A percentile compares a stretch with the other conserved stretches of the same genome.
phyloP scores from a whole-genome alignment of 1,284 basidiomycete species.

The Austroboletus novae-zelandiae region DNA sequence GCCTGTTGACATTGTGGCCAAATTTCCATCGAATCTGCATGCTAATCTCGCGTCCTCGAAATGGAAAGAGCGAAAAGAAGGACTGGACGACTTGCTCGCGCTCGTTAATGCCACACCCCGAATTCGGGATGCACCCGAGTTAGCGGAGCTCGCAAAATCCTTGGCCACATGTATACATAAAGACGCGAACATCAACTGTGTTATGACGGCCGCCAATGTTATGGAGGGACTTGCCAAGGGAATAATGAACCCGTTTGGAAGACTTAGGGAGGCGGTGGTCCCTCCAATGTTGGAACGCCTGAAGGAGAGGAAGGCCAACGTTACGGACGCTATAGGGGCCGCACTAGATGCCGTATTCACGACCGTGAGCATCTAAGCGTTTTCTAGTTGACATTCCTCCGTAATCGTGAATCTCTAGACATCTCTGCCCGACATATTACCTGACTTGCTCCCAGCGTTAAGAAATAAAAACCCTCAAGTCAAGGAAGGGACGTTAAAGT shows the following conservation, averaged over 20 bases:
- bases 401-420: conserved; percentile 49
- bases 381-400: not conserved
- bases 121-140: conserved; percentile 75
- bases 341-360: conserved; percentile 90
- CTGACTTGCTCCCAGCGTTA: conserved; percentile 78
- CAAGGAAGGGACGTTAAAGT: conserved; percentile 91
- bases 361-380: conserved; percentile 54
- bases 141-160: conserved; percentile 73
- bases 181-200: conserved; percentile 96
- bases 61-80: conserved; percentile 98
- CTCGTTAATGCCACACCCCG: conserved; percentile 73
- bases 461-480: conserved; percentile 97
- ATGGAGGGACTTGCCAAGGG: conserved; percentile 87
- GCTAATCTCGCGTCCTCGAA: conserved; percentile 83
- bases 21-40: conserved; percentile 75
- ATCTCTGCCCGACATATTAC: conserved; percentile 78
- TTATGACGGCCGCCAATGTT: conserved; percentile 85
- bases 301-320: conserved; percentile 92
- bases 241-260: conserved; percentile 72
- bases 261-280: conserved; percentile 74
- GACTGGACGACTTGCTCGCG: conserved; percentile 79
- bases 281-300: conserved; percentile 84
- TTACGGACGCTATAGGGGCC: conserved; percentile 85
- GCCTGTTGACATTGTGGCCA: conserved; percentile 75
- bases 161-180: conserved; percentile 81